These are phyloP conservation scores for Termitomyces bulborhizus DNA, from an alignment of 768 basidiomycete genomes.

Conservation along the genomic window DNA sequence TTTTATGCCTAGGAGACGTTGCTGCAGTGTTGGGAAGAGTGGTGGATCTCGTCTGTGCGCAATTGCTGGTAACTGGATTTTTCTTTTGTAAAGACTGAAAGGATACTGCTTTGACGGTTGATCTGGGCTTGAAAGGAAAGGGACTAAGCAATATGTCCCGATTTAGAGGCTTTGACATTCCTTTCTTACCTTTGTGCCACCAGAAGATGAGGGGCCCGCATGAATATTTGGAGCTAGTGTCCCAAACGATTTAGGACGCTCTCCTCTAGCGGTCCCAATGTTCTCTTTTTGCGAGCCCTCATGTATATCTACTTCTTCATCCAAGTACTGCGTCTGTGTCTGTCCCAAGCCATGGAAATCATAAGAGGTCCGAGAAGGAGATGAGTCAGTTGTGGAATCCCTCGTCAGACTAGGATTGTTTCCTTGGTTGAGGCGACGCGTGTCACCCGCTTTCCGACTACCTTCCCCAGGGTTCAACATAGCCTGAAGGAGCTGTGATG, in stretches of 20 bases:
- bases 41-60: background rate
- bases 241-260: background rate
- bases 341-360: constrained; percentile 57
- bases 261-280: constrained; percentile 16
- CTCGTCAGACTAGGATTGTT: constrained; percentile 21
- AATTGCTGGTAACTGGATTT: background rate
- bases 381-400: constrained; percentile 32
- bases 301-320: constrained; percentile 24
- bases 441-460: constrained; percentile 12
- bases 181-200: constrained; percentile 20
- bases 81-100: constrained; percentile 25
- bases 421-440: constrained; percentile 12
- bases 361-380: constrained; percentile 34
- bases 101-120: constrained; percentile 25
- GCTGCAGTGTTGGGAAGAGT: background rate
- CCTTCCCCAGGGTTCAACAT: constrained; percentile 27
- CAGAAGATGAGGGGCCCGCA: constrained; percentile 19
- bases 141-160: constrained; percentile 11
- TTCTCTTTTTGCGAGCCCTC: constrained; percentile 54
- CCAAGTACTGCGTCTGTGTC: constrained; percentile 39
- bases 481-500: constrained; percentile 46
- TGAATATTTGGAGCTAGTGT: constrained; percentile 14
- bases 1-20: constrained; percentile 2
- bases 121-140: constrained; percentile 16
- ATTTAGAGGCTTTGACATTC: constrained; percentile 7